Base-by-base conservation (phyloP, 192 early-diverging fungal species). In the Spizellomyces punctatus region DNA sequence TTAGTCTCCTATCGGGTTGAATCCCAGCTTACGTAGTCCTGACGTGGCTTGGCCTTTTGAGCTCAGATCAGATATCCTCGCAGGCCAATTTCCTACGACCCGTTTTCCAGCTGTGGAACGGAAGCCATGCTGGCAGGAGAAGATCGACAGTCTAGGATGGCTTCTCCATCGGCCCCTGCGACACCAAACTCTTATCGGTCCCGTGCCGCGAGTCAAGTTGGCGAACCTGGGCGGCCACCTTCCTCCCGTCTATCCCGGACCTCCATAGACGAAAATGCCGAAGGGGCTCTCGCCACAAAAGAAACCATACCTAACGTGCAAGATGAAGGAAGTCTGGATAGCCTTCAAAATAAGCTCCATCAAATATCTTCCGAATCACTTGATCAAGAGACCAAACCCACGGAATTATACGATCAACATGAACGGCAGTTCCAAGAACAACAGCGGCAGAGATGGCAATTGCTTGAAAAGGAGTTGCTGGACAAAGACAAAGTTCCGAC, bases 401-500 rank as follows among this genome's bases (percentile, higher is more conserved):
- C 50, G 1, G 14, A 54, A 54, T 19, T 54, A 12, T 19, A n/a
- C 50, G 79, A 81, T 50, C 60, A 71, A 49, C 82, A 84, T 58
- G 82, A 84, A 62, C n/a, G 57, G 17, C 56, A 73, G 22, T 84
- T 74, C 63, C 67, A 64, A 19, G 79, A 74, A 43, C 69, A 82
- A 50, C 64, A 79, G 52, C 67, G 74, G 64, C 67, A 56, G 17
- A 56, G 72, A 21, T 60, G 64, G 22, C 54, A 72, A 42, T 41
- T 62, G 43, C 52, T 80, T 10, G 56, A 69, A 16, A 69, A 56
- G 61, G 65, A 76, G 43, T 57, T 85, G 6, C 42, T 79, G 49
- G 83, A 85, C 68, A 78, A 71, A 52, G 48, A 63, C 6, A 80
- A 77, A 46, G 79, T 79, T 21, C 80, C 84, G 5, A 21, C 48